These are phyloP conservation scores for Melaleuca alternifolia DNA, from an alignment of 345 rosid genomes.

Conservation along the genomic window DNA sequence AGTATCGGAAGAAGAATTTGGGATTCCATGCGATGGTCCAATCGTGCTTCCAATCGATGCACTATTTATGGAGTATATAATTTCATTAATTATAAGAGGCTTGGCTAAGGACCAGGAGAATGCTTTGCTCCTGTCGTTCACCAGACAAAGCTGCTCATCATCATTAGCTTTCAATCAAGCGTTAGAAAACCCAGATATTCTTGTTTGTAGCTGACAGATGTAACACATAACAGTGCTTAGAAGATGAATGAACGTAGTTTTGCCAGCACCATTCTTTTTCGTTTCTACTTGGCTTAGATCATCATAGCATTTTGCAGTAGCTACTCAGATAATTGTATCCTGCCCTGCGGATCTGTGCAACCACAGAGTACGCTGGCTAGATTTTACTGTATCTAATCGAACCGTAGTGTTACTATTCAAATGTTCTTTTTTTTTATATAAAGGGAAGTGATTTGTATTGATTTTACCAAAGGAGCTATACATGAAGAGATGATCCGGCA, in stretches of 20 bases:
- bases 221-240: not conserved
- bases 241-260: not conserved
- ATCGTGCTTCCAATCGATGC: not conserved
- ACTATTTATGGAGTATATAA: conserved; percentile 9
- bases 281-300: not conserved
- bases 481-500: too few species aligned
- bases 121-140: conserved; percentile 2
- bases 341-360: not conserved
- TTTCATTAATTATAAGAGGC: conserved; percentile 2
- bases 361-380: not conserved
- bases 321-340: not conserved
- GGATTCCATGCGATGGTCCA: not conserved
- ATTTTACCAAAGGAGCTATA: too few species aligned
- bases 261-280: not conserved
- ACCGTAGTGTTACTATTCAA: not conserved
- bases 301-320: not conserved
- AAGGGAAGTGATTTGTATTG: too few species aligned
- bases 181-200: not conserved
- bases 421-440: too few species aligned
- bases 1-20: conserved; percentile 3
- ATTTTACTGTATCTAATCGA: not conserved
- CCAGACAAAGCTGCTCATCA: not conserved
- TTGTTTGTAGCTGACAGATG: not conserved
- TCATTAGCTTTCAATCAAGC: not conserved
- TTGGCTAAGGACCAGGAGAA: conserved; percentile 16